Evolutionary conservation across 129 eudicot species (phyloP), one percentile per base, ranked within the genome.

Genomic region (Tagetes erecta): DNA sequence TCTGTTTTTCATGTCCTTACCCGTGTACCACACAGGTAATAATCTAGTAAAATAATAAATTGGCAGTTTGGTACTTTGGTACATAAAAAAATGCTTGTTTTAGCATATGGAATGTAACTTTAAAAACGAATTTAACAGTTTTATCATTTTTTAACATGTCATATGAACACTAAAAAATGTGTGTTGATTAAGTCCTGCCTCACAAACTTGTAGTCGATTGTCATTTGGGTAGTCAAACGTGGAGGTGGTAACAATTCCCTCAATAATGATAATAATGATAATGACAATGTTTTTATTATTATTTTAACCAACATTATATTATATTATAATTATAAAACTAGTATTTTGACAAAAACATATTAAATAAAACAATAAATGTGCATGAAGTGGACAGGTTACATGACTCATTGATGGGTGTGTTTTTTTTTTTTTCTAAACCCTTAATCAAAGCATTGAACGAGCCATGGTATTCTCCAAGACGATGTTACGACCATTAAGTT

Each of bases 381-480:
- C 52, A 56, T 72, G 30, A 46, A 6, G 8, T 64, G 64, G 51
- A 64, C 71, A 75, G 38, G 64, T 75, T 64, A 51, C 66, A 65
- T 76, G 58, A 39, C 35, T 38, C 73, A 40, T 3, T 52, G 58
- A 76, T 76, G 36, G 50, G 56, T 46, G 36, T 40, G 74, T n/a
- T n/a, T n/a, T n/a, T n/a, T n/a, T n/a, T n/a, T 53, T 66, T 67
- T n/a, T 36, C 46, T 51, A 67, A 52, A 34, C 68, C 57, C 63
- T 46, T 42, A 5, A 36, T 4, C 35, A 76, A 49, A 20, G 67
- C 80, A 51, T 76, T 76, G 80, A 76, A 67, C 41, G 64, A 67
- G 74, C 67, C 74, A 76, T 11, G 52, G 12, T n/a, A n/a, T 27
- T 8, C 52, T 38, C 14, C 65, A 20, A 49, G 12, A 64, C 10